A percentile compares a stretch with the other conserved stretches of the same genome.
phyloP scores from a whole-genome alignment of 2,329 filamentous ascomycete genomes.

The Calonectria hawksworthii region DNA sequence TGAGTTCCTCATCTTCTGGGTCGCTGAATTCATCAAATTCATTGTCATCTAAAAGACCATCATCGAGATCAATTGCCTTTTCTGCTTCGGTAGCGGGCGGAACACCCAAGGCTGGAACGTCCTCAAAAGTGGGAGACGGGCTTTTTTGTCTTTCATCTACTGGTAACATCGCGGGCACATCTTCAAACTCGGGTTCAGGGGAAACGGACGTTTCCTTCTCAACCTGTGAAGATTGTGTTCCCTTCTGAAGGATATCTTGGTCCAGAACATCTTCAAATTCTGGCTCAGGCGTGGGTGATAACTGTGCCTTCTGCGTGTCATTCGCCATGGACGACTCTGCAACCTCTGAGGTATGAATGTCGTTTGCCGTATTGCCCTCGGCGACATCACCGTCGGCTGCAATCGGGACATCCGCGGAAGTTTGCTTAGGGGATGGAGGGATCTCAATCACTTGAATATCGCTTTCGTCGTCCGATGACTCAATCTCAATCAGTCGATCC shows the following conservation, averaged over 20 bases:
- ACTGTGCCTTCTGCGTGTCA: neutral
- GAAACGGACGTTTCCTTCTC: constrained; percentile 50
- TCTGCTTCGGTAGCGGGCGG: neutral
- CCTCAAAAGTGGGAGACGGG: constrained; percentile 33
- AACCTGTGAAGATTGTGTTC: constrained; percentile 23
- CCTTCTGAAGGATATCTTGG: neutral
- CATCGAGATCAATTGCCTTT: constrained; percentile 43
- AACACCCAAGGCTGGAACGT: constrained; percentile 21
- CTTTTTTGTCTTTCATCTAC: constrained; percentile 25
- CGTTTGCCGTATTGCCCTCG: neutral
- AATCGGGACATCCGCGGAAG: neutral
- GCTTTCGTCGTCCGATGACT: constrained; percentile 70
- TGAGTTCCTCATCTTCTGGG: constrained; percentile 90
- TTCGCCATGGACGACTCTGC: neutral
- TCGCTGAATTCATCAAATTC: constrained; percentile 85
- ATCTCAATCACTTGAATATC: constrained; percentile 71
- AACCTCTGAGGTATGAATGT: neutral
- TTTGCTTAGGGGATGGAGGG: constrained; percentile 51
- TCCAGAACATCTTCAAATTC: constrained; percentile 21
- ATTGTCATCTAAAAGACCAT: constrained; percentile 65
- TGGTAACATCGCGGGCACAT: constrained; percentile 45
- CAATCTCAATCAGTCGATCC: constrained; percentile 71
- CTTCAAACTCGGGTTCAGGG: constrained; percentile 54
- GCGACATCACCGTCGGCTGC: constrained; percentile 29
- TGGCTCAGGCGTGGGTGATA: neutral